phyloP scores from a whole-genome alignment of 345 rosid genomes.

The Zanthoxylum bungeanum region DNA sequence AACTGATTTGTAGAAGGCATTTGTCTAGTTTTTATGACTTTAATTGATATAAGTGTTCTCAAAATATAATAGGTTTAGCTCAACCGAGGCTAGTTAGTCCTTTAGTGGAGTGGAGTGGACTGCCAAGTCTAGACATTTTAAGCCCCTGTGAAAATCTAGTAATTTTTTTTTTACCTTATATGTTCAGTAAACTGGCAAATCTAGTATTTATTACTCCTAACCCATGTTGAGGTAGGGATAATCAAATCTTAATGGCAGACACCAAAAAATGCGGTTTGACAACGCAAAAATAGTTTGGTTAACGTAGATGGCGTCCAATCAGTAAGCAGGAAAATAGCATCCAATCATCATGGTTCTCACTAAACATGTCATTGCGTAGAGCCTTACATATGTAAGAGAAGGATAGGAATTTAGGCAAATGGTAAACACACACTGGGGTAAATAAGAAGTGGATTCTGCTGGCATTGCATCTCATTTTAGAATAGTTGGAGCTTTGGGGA shows the following conservation, averaged over 20 bases:
- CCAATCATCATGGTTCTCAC: neutral
- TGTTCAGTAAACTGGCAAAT: neutral
- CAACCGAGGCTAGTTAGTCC: neutral
- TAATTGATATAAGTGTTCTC: neutral
- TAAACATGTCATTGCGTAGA: neutral
- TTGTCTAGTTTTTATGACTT: neutral
- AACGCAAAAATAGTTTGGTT: neutral
- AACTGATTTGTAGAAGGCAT: neutral
- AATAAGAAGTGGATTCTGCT: neutral
- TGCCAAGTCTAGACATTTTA: neutral
- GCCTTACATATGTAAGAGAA: constrained; percentile 7
- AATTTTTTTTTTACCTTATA: neutral
- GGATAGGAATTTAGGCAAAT: constrained; percentile 1
- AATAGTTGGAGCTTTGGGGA: constrained; percentile 7
- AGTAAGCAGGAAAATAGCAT: neutral
- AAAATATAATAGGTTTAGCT: neutral
- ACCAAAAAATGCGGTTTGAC: neutral
- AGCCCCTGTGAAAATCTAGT: neutral
- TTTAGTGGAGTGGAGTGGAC: neutral
- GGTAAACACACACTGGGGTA: constrained; percentile 1
- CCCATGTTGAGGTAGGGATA: neutral
- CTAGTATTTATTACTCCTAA: neutral
- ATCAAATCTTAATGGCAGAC: neutral
- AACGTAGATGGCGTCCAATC: constrained; percentile 1
- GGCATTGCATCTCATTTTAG: neutral